Percentiles rank a stretch among this genome's conserved stretches.
These are phyloP conservation scores for Centrapalus pauciflorus DNA, from an alignment of 129 eudicot genomes.

Conservation along the genomic window DNA sequence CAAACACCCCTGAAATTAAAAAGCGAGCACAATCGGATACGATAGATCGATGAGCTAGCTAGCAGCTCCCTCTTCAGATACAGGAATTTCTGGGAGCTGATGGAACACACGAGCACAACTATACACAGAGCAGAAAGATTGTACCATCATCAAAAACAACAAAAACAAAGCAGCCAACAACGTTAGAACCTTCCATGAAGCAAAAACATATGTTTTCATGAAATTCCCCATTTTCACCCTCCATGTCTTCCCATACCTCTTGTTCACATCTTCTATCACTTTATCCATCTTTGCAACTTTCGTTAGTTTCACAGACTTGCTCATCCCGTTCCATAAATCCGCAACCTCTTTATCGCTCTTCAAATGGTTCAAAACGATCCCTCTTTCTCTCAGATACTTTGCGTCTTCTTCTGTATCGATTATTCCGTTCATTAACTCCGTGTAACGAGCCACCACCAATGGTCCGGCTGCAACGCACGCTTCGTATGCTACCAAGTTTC, in stretches of 20 bases:
- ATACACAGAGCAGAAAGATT: conserved; percentile 40
- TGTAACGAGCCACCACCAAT: conserved; percentile 61
- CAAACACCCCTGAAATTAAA: too few relatives aligned
- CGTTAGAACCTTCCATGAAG: conserved; percentile 58
- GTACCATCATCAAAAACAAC: conserved; percentile 41
- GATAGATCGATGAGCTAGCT: too few relatives aligned
- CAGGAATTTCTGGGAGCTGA: conserved; percentile 10
- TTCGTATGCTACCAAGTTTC: conserved; percentile 79
- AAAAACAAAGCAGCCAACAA: conserved; percentile 48
- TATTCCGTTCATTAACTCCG: conserved; percentile 81
- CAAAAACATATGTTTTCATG: conserved; percentile 39
- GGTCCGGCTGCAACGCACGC: conserved; percentile 59
- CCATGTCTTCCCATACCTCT: conserved; percentile 48
- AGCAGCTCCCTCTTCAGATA: neutral
- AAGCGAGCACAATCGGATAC: too few relatives aligned
- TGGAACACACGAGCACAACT: conserved; percentile 20
- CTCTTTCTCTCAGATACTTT: conserved; percentile 39
- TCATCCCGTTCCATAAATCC: conserved; percentile 78
- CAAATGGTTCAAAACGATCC: conserved; percentile 52
- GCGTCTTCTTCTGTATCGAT: conserved; percentile 69
- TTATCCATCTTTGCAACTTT: conserved; percentile 54
- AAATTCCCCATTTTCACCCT: conserved; percentile 36
- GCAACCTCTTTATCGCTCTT: conserved; percentile 80
- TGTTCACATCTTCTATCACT: conserved; percentile 68
- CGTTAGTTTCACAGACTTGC: conserved; percentile 49